Conservation (phyloP, 2,329 filamentous ascomycete species). For the Boeremia exigua region DNA sequence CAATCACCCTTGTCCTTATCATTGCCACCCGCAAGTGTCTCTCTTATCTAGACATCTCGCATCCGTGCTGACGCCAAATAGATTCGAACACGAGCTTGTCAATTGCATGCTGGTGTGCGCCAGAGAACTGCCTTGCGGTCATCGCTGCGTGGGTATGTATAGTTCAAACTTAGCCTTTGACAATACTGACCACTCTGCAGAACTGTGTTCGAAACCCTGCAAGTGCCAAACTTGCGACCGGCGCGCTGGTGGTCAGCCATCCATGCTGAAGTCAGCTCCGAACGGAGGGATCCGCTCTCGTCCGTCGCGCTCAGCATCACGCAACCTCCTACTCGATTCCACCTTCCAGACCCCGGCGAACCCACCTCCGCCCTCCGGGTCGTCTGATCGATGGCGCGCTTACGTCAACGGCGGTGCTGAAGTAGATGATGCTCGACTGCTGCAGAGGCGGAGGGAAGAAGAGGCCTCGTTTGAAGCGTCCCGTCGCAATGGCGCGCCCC, state of each 20-base stretch:
- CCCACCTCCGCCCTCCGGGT: background rate
- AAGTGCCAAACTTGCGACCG: conserved; percentile 37
- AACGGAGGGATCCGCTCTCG: conserved; percentile 4
- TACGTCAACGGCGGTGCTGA: conserved; percentile 29
- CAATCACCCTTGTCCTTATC: conserved; percentile 41
- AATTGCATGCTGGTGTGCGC: conserved; percentile 43
- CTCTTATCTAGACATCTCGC: background rate
- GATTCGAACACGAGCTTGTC: conserved; percentile 37
- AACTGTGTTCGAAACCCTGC: conserved; percentile 39
- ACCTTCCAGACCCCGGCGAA: conserved; percentile 6
- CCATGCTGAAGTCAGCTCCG: conserved; percentile 31
- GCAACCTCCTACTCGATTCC: conserved; percentile 6
- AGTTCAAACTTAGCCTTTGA: background rate
- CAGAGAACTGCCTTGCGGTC: conserved; percentile 27
- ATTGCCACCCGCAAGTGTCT: conserved; percentile 40
- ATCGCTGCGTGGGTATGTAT: conserved; percentile 33
- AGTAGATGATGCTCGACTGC: conserved; percentile 28
- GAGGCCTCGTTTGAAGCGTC: conserved; percentile 17
- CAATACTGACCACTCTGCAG: background rate
- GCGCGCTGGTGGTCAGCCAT: conserved; percentile 29
- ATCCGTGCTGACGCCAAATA: conserved; percentile 3
- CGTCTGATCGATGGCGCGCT: conserved; percentile 17
- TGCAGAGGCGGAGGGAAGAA: conserved; percentile 20
- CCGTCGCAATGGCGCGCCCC: conserved; percentile 4
- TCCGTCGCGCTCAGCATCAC: conserved; percentile 1